A percentile compares a stretch with the other conserved stretches of the same genome.
phyloP scores from a whole-genome alignment of 305 asterid species.

The Fraxinus sp. region DNA sequence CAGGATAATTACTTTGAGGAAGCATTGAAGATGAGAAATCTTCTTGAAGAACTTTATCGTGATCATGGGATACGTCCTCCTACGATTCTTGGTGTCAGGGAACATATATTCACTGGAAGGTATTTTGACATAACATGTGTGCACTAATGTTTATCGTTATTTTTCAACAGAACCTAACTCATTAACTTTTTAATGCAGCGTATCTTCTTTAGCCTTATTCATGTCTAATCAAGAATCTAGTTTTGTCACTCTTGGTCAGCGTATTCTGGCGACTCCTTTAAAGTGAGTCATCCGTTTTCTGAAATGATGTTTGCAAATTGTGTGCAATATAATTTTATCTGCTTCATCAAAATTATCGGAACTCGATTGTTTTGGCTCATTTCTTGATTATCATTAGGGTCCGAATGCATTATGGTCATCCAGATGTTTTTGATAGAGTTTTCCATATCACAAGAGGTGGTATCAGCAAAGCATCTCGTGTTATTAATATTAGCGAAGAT shows the following conservation, averaged over 20 bases:
- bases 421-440: constrained; percentile 95
- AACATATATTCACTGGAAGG: constrained; percentile 99
- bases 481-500: constrained; percentile 94
- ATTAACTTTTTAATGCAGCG: constrained; percentile 58
- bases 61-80: constrained; percentile 87
- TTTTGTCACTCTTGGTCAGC: constrained; percentile 98
- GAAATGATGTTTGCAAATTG: constrained; percentile 12
- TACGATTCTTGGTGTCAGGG: constrained; percentile 96
- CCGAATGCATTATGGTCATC: constrained; percentile 99
- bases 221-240: constrained; percentile 97
- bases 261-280: constrained; percentile 87
- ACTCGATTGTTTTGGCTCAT: constrained; percentile 15
- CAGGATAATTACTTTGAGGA: constrained; percentile 98
- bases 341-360: background rate
- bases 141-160: background rate
- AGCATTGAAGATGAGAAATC: constrained; percentile 96
- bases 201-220: constrained; percentile 89
- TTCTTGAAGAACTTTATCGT: constrained; percentile 75
- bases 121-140: constrained; percentile 28
- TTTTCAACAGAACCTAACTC: constrained; percentile 22
- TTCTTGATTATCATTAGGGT: constrained; percentile 55
- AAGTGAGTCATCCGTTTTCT: constrained; percentile 58
- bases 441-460: constrained; percentile 98
- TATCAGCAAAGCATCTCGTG: constrained; percentile 95
- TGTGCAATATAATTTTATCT: constrained; percentile 15